Conservation (phyloP, 2,329 filamentous ascomycete species). For the Xylaria digitata region DNA sequence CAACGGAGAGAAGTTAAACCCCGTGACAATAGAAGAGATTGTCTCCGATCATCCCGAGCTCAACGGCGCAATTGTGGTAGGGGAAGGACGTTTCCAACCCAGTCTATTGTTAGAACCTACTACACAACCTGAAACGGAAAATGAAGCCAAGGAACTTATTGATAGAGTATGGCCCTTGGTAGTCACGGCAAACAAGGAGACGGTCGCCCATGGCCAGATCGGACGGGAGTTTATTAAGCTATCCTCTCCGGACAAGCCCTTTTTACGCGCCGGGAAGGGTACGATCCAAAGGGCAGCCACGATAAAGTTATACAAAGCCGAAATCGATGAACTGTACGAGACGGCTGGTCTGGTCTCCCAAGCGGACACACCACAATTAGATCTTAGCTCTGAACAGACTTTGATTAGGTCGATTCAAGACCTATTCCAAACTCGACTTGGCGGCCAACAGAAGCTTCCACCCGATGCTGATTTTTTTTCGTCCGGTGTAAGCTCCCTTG, state of each 20-base stretch:
- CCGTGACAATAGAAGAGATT: conserved; percentile 56
- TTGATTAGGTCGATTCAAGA: conserved; percentile 48
- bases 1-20: conserved; percentile 64
- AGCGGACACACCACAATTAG: conserved; percentile 44
- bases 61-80: conserved; percentile 59
- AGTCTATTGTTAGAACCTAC: conserved; percentile 60
- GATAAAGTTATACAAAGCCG: conserved; percentile 55
- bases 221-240: conserved; percentile 54
- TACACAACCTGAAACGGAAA: conserved; percentile 44
- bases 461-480: conserved; percentile 55
- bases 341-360: conserved; percentile 34
- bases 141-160: conserved; percentile 51
- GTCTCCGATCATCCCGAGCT: conserved; percentile 55
- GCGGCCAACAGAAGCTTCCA: conserved; percentile 45
- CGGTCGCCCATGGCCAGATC: conserved; percentile 60
- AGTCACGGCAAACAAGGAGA: conserved; percentile 56
- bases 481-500: conserved; percentile 44
- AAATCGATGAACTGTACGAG: conserved; percentile 58
- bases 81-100: conserved; percentile 59
- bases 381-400: conserved; percentile 48
- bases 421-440: conserved; percentile 48
- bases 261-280: conserved; percentile 59
- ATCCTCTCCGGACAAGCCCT: conserved; percentile 55
- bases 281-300: conserved; percentile 57
- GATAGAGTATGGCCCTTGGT: conserved; percentile 59